Conservation (phyloP, 1,139 yeast genomes). For the Candida freyschussii region DNA sequence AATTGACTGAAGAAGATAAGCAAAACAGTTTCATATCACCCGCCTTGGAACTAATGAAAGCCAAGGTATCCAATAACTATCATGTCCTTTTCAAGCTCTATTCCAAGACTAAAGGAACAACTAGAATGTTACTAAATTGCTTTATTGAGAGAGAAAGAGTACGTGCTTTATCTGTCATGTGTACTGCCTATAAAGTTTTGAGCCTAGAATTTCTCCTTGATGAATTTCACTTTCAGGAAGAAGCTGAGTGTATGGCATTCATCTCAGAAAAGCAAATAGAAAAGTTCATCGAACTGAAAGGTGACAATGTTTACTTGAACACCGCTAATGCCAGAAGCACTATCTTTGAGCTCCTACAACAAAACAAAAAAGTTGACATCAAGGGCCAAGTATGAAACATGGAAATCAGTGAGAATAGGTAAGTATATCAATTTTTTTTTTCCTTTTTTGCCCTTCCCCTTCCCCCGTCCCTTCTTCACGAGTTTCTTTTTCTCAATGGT, state of each 20-base stretch:
- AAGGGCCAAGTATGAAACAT: slow-evolving; percentile 72
- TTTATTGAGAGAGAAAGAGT: slow-evolving; percentile 55
- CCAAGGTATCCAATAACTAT: slow-evolving; percentile 45
- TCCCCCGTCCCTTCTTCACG: too few species aligned
- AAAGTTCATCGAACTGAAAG: slow-evolving; percentile 33
- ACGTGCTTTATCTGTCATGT: slow-evolving; percentile 52
- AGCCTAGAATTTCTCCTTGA: slow-evolving; percentile 40
- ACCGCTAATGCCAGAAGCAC: slow-evolving; percentile 42
- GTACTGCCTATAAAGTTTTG: slow-evolving; percentile 57
- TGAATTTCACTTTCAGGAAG: slow-evolving; percentile 42
- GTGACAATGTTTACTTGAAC: slow-evolving; percentile 31
- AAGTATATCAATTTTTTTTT: slow-evolving; percentile 1
- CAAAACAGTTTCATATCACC: slow-evolving; percentile 30
- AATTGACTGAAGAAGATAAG: slow-evolving; percentile 26
- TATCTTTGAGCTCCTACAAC: slow-evolving; percentile 41
- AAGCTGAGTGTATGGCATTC: slow-evolving; percentile 15
- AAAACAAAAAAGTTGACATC: slow-evolving; percentile 70
- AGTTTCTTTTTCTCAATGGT: slow-evolving; percentile 2
- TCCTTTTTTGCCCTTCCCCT: too few species aligned
- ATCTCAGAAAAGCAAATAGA: slow-evolving; percentile 34
- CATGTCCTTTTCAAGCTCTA: slow-evolving; percentile 46
- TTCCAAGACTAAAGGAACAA: slow-evolving; percentile 31
- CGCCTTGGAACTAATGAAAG: slow-evolving; percentile 42
- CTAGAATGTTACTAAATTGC: slow-evolving; percentile 38
- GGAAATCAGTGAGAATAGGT: slow-evolving; percentile 2